Evolutionary conservation across 2,329 filamentous ascomycete species (phyloP), one percentile per base, ranked within the genome.

Genomic region (Colletotrichum horii): DNA sequence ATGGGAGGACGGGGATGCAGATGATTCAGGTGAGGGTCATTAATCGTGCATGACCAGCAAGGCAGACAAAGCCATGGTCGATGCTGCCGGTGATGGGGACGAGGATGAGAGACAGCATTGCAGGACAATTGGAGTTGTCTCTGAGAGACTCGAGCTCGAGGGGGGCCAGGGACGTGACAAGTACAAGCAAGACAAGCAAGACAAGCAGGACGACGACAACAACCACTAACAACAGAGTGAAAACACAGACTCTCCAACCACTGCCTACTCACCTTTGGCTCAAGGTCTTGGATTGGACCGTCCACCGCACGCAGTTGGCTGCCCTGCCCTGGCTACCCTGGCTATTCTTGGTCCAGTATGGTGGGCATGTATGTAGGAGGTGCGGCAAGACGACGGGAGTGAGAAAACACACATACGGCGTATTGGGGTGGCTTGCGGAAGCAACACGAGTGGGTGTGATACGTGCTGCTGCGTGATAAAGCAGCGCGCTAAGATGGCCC

Each of bases 331-430:
- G 28, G n/a, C n/a, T n/a, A n/a, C 28, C 28, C 28, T 28, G 28
- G 58, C 60, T 36, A 52, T 28, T 48, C 34, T 26, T 48, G 56
- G 66, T 43, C 66, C 16, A 30, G 66, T 12, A 61, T 30, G 30
- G 24, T 30, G 30, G 24, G 30, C 58, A 61, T 30, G 34, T 24
- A 32, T 56, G 56, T 64, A 66, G 64, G 70, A 73, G 70, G 64
- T 64, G 73, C 70, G 70, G 70, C 73, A 75, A 73, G 64, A 48
- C 28, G 28, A 55, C 68, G 58, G 58, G 38, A 72, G 64, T 32
- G 61, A 71, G 72, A 65, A 64, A 73, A 73, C 70, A 75, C 61
- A 43, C 38, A 48, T 64, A 72, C 64, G 30, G 30, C 60, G 60
- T n/a, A 26, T 64, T 64, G 30, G 34, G 62, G 71, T 70, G 71